Evolutionary conservation across 345 rosid genomes (phyloP).

Genomic region (Balakata baccata): DNA sequence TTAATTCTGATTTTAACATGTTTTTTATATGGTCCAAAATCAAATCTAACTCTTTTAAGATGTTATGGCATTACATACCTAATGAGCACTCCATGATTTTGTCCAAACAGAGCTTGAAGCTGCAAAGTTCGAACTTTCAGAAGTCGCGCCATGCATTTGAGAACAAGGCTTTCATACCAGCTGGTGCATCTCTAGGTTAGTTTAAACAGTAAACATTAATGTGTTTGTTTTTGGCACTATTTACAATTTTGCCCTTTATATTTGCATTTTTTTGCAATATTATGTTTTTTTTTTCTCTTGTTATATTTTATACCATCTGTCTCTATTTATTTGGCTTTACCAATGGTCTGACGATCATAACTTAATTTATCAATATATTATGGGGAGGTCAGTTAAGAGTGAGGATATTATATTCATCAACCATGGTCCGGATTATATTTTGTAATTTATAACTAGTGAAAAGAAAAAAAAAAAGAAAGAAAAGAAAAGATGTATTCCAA

Average conservation of each 20-base stretch:
- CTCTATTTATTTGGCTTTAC: no score
- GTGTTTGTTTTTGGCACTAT: background rate
- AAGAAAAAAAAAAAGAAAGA: no score
- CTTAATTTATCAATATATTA: no score
- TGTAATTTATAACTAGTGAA: no score
- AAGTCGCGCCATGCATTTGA: slow-evolving; percentile 84
- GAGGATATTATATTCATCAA: no score
- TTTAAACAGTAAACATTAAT: slow-evolving; percentile 12
- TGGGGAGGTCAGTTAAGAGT: no score
- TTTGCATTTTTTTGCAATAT: no score
- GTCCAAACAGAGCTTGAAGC: slow-evolving; percentile 68
- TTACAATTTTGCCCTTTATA: slow-evolving; percentile 9
- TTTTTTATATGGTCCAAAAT: background rate
- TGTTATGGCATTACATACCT: background rate
- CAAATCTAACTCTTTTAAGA: background rate
- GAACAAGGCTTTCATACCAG: slow-evolving; percentile 59
- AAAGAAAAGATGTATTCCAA: no score
- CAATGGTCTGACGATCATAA: no score
- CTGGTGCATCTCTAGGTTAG: slow-evolving; percentile 78
- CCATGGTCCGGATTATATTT: no score
- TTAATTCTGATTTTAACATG: background rate
- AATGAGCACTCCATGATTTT: background rate
- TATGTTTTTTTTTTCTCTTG: no score
- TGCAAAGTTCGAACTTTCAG: slow-evolving; percentile 67
- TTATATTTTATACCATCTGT: no score